Percentiles rank a stretch among this genome's conserved stretches.
Conservation (phyloP, 208 protist species). For the Histomonas meleagridis region DNA sequence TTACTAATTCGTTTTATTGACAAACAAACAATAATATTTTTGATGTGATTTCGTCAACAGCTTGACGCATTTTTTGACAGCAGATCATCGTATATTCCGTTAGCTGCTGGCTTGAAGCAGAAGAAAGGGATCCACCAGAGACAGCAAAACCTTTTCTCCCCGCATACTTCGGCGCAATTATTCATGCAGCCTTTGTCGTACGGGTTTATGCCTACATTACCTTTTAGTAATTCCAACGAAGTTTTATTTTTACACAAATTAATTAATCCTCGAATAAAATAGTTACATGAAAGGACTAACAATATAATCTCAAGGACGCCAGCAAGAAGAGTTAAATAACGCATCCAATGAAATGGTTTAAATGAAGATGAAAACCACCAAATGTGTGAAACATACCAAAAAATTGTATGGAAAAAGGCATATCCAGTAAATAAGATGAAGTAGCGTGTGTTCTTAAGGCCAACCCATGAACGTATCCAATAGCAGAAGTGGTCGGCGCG, state of each 20-base stretch:
- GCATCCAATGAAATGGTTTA: background rate
- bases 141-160: background rate
- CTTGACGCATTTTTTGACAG: too few species aligned
- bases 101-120: background rate
- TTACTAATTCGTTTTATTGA: too few species aligned
- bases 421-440: background rate
- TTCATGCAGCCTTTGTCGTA: background rate
- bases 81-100: too few species aligned
- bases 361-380: background rate
- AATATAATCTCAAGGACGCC: too few species aligned
- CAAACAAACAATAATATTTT: too few species aligned
- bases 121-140: background rate
- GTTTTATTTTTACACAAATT: background rate
- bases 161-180: background rate
- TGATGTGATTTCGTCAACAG: too few species aligned
- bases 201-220: background rate
- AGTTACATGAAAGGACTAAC: background rate
- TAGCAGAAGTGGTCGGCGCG: background rate
- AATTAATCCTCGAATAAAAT: background rate
- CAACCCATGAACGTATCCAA: background rate
- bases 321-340: background rate
- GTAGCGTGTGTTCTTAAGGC: background rate
- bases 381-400: background rate
- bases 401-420: background rate
- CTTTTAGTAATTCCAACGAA: background rate